phyloP scores from a whole-genome alignment of 225 moss, liverwort and hornwort genomes.

The Lunularia cruciata region DNA sequence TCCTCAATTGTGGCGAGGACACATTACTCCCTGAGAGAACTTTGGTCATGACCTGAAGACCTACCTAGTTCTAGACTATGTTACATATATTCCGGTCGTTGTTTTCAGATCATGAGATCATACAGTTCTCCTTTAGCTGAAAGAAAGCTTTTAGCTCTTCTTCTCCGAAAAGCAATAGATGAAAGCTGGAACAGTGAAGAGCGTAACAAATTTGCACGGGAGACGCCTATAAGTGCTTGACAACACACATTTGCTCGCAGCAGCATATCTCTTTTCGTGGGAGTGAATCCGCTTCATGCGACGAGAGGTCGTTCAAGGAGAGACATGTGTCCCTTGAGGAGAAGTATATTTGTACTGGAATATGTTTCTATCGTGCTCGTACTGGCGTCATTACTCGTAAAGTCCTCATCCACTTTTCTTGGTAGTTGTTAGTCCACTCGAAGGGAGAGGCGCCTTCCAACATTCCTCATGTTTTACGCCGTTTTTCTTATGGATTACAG shows the following conservation, averaged over 20 bases:
- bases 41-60: no score
- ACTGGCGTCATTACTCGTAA: constrained; percentile 1
- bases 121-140: no score
- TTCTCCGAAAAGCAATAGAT: no score
- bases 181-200: no score
- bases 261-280: no score
- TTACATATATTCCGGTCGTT: no score
- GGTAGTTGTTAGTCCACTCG: not conserved
- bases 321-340: not conserved
- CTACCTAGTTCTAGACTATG: no score
- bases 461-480: constrained; percentile 7
- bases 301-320: not conserved
- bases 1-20: no score
- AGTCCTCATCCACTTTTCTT: not conserved
- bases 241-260: not conserved
- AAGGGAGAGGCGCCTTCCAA: not conserved
- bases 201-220: not conserved
- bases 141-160: no score
- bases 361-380: not conserved
- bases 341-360: not conserved
- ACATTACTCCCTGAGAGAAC: no score
- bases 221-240: no score
- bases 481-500: not conserved
- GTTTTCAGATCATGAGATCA: no score
- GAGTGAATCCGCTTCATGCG: not conserved